Conservation (phyloP, 306 rosid genomes). For the Rosa rugosa region DNA sequence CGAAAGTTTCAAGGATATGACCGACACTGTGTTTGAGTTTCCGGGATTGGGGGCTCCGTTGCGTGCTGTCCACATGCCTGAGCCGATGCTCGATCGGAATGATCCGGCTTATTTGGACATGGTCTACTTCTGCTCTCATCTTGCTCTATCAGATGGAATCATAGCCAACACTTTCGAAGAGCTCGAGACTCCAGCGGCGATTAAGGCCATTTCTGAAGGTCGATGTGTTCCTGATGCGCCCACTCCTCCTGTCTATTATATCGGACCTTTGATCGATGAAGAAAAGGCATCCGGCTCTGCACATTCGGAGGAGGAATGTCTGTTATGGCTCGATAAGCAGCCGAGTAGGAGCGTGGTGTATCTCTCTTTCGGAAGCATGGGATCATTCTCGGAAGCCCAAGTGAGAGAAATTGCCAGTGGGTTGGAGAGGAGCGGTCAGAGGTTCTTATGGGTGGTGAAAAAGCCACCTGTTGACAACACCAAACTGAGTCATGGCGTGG, state of each 20-base stretch:
- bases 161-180: constrained; percentile 29
- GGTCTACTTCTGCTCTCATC: not conserved
- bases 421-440: constrained; percentile 31
- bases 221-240: constrained; percentile 14
- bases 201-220: constrained; percentile 20
- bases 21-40: not conserved
- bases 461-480: constrained; percentile 10
- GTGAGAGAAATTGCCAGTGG: constrained; percentile 31
- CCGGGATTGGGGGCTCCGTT: constrained; percentile 23
- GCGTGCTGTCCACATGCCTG: not conserved
- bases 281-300: too few relatives aligned
- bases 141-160: constrained; percentile 20
- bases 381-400: constrained; percentile 20
- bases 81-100: constrained; percentile 5
- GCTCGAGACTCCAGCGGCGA: constrained; percentile 17
- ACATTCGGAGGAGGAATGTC: not conserved
- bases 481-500: not conserved
- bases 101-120: not conserved
- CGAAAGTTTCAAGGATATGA: constrained; percentile 23
- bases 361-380: constrained; percentile 35
- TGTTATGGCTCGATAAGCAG: constrained; percentile 32
- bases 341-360: constrained; percentile 32
- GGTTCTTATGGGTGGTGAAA: constrained; percentile 37
- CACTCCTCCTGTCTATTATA: constrained; percentile 27
- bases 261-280: constrained; percentile 30